Percentiles rank a stretch among this genome's conserved stretches.
Evolutionary conservation across 2,329 filamentous ascomycete species (phyloP).

Genomic region (Ophiostoma ips): DNA sequence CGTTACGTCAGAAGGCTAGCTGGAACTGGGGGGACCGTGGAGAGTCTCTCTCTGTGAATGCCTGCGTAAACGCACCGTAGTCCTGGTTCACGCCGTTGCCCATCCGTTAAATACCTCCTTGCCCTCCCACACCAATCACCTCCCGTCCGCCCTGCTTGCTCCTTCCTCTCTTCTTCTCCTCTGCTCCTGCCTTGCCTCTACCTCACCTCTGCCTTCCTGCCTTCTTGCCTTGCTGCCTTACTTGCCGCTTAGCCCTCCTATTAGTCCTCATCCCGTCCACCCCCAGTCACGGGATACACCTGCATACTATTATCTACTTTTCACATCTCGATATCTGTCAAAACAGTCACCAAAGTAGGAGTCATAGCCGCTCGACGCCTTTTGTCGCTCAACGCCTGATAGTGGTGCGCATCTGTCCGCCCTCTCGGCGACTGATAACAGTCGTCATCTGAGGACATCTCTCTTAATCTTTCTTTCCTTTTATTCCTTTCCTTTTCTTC

Average conservation of each 20-base stretch:
- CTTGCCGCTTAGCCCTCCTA: too few relatives aligned
- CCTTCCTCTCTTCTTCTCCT: background rate
- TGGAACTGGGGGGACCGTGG: background rate
- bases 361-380: too few relatives aligned
- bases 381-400: too few relatives aligned
- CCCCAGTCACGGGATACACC: too few relatives aligned
- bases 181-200: background rate
- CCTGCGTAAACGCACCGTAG: background rate
- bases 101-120: background rate
- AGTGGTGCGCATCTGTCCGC: too few relatives aligned
- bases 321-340: too few relatives aligned
- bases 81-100: background rate
- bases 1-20: background rate
- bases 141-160: background rate
- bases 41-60: slow-evolving; percentile 1
- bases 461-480: background rate
- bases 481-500: background rate
- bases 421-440: background rate
- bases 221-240: background rate
- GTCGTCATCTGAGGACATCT: too few relatives aligned
- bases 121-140: background rate
- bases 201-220: background rate
- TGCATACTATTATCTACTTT: too few relatives aligned
- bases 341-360: too few relatives aligned
- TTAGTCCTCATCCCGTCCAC: too few relatives aligned